phyloP scores from a whole-genome alignment of 2,329 filamentous ascomycete species.

The Cercospora berteroae region DNA sequence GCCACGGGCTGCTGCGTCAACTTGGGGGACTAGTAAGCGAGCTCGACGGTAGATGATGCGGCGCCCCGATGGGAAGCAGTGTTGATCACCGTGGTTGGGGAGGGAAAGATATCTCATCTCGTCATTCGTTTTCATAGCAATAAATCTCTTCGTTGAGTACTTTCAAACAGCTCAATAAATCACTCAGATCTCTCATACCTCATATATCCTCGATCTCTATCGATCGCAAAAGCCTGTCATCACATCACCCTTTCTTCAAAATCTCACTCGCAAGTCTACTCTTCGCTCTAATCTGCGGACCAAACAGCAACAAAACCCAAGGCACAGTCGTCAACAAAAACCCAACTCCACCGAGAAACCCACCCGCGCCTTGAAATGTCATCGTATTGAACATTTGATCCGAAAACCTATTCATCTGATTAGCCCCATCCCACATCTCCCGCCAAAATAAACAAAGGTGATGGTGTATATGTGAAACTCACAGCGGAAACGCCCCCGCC shows the following conservation, averaged over 20 bases:
- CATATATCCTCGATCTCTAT: background rate
- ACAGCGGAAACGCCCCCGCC: slow-evolving; percentile 74
- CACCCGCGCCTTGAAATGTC: slow-evolving; percentile 68
- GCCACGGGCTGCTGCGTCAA: background rate
- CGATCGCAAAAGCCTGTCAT: background rate
- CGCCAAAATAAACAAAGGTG: background rate
- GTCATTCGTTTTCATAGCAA: background rate
- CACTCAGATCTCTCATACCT: too few relatives aligned
- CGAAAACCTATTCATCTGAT: slow-evolving; percentile 51
- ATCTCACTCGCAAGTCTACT: slow-evolving; percentile 67
- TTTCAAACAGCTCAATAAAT: too few relatives aligned
- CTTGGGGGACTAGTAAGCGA: background rate
- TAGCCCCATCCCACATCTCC: background rate
- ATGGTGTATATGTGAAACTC: background rate
- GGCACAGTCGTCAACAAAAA: slow-evolving; percentile 72
- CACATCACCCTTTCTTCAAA: background rate
- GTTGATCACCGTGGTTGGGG: too few relatives aligned
- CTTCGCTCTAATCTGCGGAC: slow-evolving; percentile 68
- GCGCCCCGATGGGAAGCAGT: background rate
- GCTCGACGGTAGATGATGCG: background rate
- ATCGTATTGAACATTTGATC: slow-evolving; percentile 69
- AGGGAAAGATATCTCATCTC: too few relatives aligned
- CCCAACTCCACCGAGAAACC: slow-evolving; percentile 70
- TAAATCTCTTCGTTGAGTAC: background rate
- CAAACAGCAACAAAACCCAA: slow-evolving; percentile 79